Base-by-base conservation (phyloP, 108 stramenopile species). In the Pseudonitzschia multiseries region DNA sequence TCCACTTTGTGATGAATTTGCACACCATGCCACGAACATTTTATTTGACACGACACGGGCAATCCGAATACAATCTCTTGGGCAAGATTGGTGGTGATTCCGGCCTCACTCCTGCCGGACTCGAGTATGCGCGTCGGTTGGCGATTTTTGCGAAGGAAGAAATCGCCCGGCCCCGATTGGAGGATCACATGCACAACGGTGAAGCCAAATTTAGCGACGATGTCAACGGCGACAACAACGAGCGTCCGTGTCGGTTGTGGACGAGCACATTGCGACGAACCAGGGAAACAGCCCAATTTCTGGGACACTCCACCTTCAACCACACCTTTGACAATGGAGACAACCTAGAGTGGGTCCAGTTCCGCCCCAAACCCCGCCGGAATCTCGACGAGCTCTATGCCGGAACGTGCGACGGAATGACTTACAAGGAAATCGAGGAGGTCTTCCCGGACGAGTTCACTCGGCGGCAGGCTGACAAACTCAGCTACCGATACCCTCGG, bases 81-180 rank as follows among this genome's bases (percentile, higher is more conserved):
- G 98, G 97, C 2, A 96, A 96, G 71, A 99, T 99, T 72, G 99
- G 99, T 51, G 99, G 99, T 17, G 97, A 99, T 94, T 85, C 94
- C n/a, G 90, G 92, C 32, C 84, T 99, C 28, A 91, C 90, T 5
- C 84, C 84, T 18, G 86, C 82, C n/a, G 98, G 98, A 12, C 52
- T 81, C 41, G 87, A 96, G 72, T 99, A 98, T 84, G 96, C 97
- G 9, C 76, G 85, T 31, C 90, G 91, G 64, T 81, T 99, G 53
- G 97, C 93, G 12, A 79, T 81, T 60, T 99, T 96, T 85, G 94
- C 96, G 41, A 83, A 89, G 65, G 84, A 92, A 66, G 78, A 88
- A 10, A 90, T 96, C 70, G 89, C 84, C 26, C 36, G 40, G 17
- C 44, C 44, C 29, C 57, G 71, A 43, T 42, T 15, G 17, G 53